Evolutionary conservation across 805 yeast species (phyloP), one percentile per base, ranked within the genome.

Genomic region (Ogataea glucozyma): DNA sequence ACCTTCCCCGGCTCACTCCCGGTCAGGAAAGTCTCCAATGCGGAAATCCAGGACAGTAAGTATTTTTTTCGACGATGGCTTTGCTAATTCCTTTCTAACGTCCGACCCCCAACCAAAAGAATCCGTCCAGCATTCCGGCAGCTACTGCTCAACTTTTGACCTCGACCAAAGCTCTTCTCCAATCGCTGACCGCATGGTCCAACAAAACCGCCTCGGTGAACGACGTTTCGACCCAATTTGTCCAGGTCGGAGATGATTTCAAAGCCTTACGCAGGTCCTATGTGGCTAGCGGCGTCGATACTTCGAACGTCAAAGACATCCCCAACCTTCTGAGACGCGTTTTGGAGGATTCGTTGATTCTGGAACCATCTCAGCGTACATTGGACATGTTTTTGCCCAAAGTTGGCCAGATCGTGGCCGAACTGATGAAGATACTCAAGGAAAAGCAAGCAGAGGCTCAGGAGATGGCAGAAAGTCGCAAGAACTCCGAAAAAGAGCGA

Each of bases 161-260:
- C 26, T 85, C 95, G 1, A 89, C 98, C 0, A 91, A 91, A 56
- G 89, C 87, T 44, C 70, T 91, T 10, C 70, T 93, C n/a, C 96
- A 88, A 55, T 76, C 87, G 13, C 68, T 93, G 39, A 88, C 95
- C 0, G 87, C 81, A 47, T 93, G 99, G 99, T 90, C 98, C 1
- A 73, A 79, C 47, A 79, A 78, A 17, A 73, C 76, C n/a, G 89
- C 88, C 5, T 75, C 83, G 18, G 98, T 90, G 34, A 78, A 78
- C 43, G 87, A 79, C 49, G 97, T 93, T 2, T 88, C 96, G 2
- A 88, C 89, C 55, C 85, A 89, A 3, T 93, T 88, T 61, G 99
- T 93, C 12, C 83, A 80, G 51, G 74, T 93, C 21, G 99, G 99
- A 0, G 93, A 90, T 58, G 97, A 91, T 63, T 93, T 89, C 71